Percentiles rank a stretch among this genome's conserved stretches.
phyloP scores from a whole-genome alignment of 177 flowering plant species.

The Vitis hybrid region DNA sequence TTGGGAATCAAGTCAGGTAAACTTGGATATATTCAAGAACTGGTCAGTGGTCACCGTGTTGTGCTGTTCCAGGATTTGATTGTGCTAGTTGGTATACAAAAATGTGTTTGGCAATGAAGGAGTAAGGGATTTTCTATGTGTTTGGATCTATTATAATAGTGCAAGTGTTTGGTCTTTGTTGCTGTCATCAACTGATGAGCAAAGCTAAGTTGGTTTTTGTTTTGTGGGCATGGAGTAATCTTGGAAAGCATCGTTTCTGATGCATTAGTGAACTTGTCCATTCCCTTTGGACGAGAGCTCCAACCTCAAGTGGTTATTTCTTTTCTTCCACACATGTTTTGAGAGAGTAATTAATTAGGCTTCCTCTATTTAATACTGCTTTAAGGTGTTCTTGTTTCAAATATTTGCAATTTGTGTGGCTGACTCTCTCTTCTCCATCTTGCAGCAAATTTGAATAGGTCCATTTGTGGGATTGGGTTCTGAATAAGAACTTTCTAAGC shows the following conservation, averaged over 20 bases:
- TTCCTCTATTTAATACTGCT: constrained; percentile 1
- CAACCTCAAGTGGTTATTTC: constrained; percentile 6
- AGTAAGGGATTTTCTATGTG: neutral
- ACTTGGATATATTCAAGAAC: neutral
- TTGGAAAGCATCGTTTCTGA: constrained; percentile 15
- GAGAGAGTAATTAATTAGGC: constrained; percentile 3
- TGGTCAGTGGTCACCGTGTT: neutral
- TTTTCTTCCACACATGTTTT: neutral
- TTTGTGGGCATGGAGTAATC: constrained; percentile 9
- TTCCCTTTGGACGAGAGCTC: constrained; percentile 1
- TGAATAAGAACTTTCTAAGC: neutral
- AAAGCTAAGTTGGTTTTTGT: constrained; percentile 16
- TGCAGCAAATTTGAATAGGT: neutral
- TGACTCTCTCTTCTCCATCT: neutral
- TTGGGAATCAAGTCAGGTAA: neutral
- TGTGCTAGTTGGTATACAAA: neutral
- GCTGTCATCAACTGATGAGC: constrained; percentile 17
- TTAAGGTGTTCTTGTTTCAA: neutral
- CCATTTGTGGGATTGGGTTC: neutral
- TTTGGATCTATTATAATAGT: neutral
- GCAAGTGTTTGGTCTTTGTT: constrained; percentile 4
- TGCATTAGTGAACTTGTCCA: neutral
- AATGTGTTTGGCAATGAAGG: too few species aligned
- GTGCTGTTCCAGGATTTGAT: neutral
- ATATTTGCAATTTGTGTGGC: neutral